Conservation (phyloP, 306 rosid genomes). For the Cucumis cinereus region DNA sequence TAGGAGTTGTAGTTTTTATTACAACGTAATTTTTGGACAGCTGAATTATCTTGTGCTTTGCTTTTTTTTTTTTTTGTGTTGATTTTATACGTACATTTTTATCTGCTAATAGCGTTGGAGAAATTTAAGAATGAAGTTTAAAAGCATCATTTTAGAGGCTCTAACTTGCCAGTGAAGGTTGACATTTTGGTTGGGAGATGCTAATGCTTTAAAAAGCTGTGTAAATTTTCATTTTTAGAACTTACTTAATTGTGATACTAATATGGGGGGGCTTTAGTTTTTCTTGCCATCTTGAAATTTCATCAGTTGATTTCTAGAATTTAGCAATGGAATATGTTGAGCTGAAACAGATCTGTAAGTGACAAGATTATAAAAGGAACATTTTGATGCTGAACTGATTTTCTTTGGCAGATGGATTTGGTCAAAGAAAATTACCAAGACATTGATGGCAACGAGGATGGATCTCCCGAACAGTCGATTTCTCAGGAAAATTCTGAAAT, state of each 20-base stretch:
- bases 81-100: neutral
- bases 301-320: neutral
- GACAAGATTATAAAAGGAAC: neutral
- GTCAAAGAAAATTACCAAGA: slow-evolving; percentile 22
- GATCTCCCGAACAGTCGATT: slow-evolving; percentile 30
- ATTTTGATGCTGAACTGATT: neutral
- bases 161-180: neutral
- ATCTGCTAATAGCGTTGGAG: neutral
- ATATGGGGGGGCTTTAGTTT: neutral
- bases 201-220: neutral
- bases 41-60: neutral
- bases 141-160: neutral
- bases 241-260: neutral
- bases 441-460: slow-evolving; percentile 19
- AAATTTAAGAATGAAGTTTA: neutral
- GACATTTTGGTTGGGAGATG: neutral
- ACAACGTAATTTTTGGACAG: neutral
- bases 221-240: neutral
- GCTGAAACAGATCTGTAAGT: neutral
- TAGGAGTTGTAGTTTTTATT: neutral
- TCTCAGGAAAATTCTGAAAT: slow-evolving; percentile 31
- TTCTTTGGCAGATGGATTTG: slow-evolving; percentile 38
- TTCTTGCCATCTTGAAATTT: neutral
- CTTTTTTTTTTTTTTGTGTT: neutral
- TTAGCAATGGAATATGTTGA: neutral